phyloP scores from a whole-genome alignment of 805 yeast genomes.

The Geotrichum ghanense region DNA sequence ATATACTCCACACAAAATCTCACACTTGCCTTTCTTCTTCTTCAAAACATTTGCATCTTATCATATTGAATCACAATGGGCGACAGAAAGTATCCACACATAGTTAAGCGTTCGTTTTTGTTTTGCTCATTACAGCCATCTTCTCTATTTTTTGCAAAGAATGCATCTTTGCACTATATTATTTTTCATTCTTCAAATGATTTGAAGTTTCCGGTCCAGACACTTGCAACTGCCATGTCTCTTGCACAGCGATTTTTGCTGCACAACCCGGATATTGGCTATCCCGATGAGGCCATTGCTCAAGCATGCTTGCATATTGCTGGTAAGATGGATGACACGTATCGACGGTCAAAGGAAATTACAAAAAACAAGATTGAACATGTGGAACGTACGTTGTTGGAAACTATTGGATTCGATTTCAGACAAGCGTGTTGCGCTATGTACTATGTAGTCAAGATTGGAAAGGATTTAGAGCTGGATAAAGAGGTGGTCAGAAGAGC shows the following conservation, averaged over 20 bases:
- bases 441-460: slow-evolving; percentile 33
- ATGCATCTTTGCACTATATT: neutral
- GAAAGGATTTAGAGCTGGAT: slow-evolving; percentile 32
- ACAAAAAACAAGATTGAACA: slow-evolving; percentile 46
- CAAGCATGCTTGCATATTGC: slow-evolving; percentile 60
- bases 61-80: neutral
- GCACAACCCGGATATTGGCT: slow-evolving; percentile 31
- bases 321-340: slow-evolving; percentile 71
- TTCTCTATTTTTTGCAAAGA: neutral
- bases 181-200: neutral
- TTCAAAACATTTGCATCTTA: neutral
- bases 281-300: slow-evolving; percentile 38
- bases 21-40: neutral
- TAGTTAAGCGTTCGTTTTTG: neutral
- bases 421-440: slow-evolving; percentile 39
- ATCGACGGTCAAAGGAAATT: slow-evolving; percentile 60
- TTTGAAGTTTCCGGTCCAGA: slow-evolving; percentile 41
- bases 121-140: neutral
- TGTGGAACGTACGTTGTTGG: slow-evolving; percentile 63
- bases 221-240: slow-evolving; percentile 59
- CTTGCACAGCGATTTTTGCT: slow-evolving; percentile 63
- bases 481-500: slow-evolving; percentile 42
- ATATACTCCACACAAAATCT: too few species aligned
- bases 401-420: slow-evolving; percentile 71
- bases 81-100: neutral